A percentile compares a stretch with the other conserved stretches of the same genome.
These are phyloP conservation scores for Solanum bukasovii DNA, from an alignment of 257 asterid species.

Conservation along the genomic window DNA sequence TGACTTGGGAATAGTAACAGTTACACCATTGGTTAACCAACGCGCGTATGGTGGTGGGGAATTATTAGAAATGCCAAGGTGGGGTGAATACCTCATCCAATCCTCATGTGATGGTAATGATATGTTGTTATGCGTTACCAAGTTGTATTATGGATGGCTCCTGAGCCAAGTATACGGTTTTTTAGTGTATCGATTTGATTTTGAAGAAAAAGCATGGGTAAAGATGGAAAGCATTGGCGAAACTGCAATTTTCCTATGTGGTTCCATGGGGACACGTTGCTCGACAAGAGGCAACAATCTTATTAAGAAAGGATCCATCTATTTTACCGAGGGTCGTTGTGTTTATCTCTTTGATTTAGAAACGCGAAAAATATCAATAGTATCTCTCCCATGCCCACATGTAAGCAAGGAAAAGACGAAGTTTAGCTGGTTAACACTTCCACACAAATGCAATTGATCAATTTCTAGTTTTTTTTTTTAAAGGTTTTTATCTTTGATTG, in stretches of 20 bases:
- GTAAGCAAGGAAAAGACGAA: neutral
- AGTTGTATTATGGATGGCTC: neutral
- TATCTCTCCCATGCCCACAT: neutral
- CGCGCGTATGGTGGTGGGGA: rapidly evolving
- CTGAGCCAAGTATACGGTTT: neutral
- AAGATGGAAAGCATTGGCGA: neutral
- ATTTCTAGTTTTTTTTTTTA: neutral
- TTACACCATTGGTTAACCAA: neutral
- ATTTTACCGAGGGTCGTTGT: neutral
- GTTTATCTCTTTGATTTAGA: neutral
- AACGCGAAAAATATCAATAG: neutral
- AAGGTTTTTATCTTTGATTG: no score
- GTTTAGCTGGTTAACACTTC: neutral
- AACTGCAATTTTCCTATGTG: neutral
- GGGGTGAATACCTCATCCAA: neutral
- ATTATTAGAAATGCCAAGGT: neutral
- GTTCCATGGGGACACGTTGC: neutral
- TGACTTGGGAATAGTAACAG: neutral
- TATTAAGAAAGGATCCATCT: neutral
- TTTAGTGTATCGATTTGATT: neutral
- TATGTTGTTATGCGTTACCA: neutral
- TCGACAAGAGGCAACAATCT: neutral
- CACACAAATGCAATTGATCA: neutral
- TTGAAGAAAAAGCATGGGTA: neutral
- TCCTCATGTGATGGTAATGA: neutral